These are phyloP conservation scores for Fragilaria radians DNA, from an alignment of 108 stramenopile species.

Conservation along the genomic window DNA sequence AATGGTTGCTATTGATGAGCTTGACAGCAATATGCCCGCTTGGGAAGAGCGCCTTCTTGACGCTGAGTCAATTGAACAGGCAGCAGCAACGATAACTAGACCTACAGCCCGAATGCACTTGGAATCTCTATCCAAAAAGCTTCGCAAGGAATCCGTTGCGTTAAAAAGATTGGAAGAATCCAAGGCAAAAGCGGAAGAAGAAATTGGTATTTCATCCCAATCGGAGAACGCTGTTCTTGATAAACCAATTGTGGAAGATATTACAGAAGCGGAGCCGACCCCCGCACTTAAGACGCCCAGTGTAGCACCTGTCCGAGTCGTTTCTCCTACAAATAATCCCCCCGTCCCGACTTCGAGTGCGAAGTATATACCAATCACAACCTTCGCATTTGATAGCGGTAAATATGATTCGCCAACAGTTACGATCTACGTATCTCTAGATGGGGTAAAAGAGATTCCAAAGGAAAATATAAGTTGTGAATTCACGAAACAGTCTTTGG, in stretches of 20 bases:
- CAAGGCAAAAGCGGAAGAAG: conserved; percentile 8
- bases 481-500: conserved; percentile 58
- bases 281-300: conserved; percentile 3
- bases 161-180: conserved; percentile 45
- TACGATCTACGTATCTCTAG: conserved; percentile 61
- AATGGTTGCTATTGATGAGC: conserved; percentile 28
- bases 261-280: conserved; percentile 2
- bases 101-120: conserved; percentile 62
- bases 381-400: conserved; percentile 72
- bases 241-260: not conserved
- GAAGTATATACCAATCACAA: conserved; percentile 54
- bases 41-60: conserved; percentile 66
- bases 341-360: not conserved
- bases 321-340: not conserved
- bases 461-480: conserved; percentile 54
- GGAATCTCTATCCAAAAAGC: conserved; percentile 53
- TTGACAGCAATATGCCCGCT: conserved; percentile 16
- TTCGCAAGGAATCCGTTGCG: conserved; percentile 61
- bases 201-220: conserved; percentile 15
- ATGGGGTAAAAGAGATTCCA: conserved; percentile 44
- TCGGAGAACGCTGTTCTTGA: conserved; percentile 4
- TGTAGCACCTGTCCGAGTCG: not conserved
- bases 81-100: conserved; percentile 34
- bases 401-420: conserved; percentile 67
- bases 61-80: conserved; percentile 69